phyloP scores from a whole-genome alignment of 1,139 yeast genomes.

The Yamadazyma pseudoaaseri region DNA sequence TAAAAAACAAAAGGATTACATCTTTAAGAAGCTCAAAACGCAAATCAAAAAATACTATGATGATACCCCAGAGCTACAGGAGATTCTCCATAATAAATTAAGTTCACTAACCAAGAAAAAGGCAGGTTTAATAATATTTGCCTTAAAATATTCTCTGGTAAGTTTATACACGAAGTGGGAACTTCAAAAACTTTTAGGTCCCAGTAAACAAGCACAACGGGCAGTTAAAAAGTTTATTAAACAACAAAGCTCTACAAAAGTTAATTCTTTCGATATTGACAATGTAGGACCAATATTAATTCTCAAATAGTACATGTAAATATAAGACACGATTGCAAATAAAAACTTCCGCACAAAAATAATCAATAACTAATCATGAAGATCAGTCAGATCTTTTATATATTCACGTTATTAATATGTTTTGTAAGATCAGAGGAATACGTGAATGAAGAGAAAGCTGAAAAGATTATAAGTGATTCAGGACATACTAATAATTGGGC shows the following conservation, averaged over 20 bases:
- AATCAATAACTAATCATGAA: no score
- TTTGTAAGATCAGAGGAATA: slow-evolving; percentile 3
- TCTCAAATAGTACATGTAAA: no score
- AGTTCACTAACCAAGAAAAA: slow-evolving; percentile 25
- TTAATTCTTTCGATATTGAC: no score
- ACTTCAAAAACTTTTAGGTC: slow-evolving; percentile 26
- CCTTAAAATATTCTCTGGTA: slow-evolving; percentile 27
- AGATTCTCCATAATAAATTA: slow-evolving; percentile 21
- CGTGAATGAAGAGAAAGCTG: slow-evolving; percentile 20
- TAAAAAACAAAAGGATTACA: slow-evolving; percentile 17
- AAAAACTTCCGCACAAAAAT: no score
- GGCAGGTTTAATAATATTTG: slow-evolving; percentile 50
- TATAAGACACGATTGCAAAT: no score
- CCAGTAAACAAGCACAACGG: slow-evolving; percentile 16
- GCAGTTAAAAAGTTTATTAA: slow-evolving; percentile 2
- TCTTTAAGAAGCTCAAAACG: slow-evolving; percentile 15
- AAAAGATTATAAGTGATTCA: slow-evolving; percentile 29
- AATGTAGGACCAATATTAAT: no score
- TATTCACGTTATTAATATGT: background rate
- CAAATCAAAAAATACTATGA: slow-evolving; percentile 19
- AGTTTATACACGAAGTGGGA: slow-evolving; percentile 32
- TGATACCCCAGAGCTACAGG: slow-evolving; percentile 14
- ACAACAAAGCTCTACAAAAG: no score
- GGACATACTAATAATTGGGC: slow-evolving; percentile 90
- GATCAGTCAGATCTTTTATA: no score